Base-by-base conservation (phyloP, 2,329 filamentous ascomycete genomes). In the Fusarium longipes region DNA sequence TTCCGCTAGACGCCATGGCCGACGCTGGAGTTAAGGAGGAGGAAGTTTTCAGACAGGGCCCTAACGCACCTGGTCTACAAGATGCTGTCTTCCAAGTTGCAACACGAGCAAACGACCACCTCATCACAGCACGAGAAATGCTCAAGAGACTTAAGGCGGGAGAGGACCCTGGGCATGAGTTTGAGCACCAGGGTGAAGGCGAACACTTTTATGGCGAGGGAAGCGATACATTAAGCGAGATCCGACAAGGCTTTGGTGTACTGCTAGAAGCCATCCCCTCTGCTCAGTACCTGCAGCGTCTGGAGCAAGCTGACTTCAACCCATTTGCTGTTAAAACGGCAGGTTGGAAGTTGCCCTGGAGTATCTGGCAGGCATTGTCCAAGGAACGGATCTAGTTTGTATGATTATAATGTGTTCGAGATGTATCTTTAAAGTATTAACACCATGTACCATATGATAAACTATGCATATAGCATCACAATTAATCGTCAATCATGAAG, bases 111-210 rank as follows among this genome's bases (percentile, higher is more conserved):
- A 96, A 96, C 74, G 96, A 99, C 76, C 96, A 99, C 78, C 83
- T 99, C 32, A 97, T 97, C 70, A 98, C 95, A 0, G 95, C 92
- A 3, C 85, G 93, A 60, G 93, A 97, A 77, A 97, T 99, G 93
- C 79, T 98, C 62, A 90, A 89, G 74, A 93, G 92, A 72, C 81
- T 97, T 20, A 87, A 87, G 53, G 89, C 88, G 6, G 93, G 93
- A 3, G 81, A 91, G 70, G 89, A 88, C 47, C 87, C 92, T 0
- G 93, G 91, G 0, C 95, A 97, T 76, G 93, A 92, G 7, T 97
- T 95, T 76, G 95, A 98, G 79, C 92, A 97, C 74, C 86, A 91
- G 63, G 87, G 89, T 29, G 93, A 97, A 75, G 89, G 89, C 49
- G 92, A 91, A 35, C 86, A 88, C 70, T 74, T 82, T 4, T 86